Conservation (phyloP, 2,329 filamentous ascomycete genomes). For the Paecilomyces fulvus region DNA sequence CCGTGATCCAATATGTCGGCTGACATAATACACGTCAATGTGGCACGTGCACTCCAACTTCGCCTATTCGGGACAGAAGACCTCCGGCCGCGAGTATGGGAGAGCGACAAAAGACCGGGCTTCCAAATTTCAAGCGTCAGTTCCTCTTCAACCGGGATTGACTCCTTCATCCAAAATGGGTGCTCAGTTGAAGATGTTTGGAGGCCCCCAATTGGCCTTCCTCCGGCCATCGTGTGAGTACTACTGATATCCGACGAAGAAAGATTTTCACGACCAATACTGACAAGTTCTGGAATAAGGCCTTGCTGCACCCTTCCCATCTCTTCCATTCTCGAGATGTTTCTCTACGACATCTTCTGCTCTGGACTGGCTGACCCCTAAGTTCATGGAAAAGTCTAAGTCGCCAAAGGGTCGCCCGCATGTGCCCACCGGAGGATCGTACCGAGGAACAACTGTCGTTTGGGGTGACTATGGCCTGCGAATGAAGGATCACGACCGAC, state of each 20-base stretch:
- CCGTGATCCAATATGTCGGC: slow-evolving; percentile 13
- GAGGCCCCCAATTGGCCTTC: slow-evolving; percentile 25
- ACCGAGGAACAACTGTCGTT: slow-evolving; percentile 85
- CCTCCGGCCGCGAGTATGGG: not conserved
- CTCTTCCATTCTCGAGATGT: slow-evolving; percentile 43
- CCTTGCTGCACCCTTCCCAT: slow-evolving; percentile 14
- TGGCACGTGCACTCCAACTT: slow-evolving; percentile 17
- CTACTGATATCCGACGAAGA: not conserved
- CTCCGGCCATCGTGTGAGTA: slow-evolving; percentile 27
- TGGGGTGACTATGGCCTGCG: slow-evolving; percentile 95
- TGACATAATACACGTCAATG: slow-evolving; percentile 15
- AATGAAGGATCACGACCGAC: slow-evolving; percentile 86
- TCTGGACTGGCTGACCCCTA: slow-evolving; percentile 74
- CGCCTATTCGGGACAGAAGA: slow-evolving; percentile 8
- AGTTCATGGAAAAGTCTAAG: slow-evolving; percentile 72
- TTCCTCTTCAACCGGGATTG: not conserved
- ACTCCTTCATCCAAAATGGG: slow-evolving; percentile 17
- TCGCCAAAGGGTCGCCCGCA: slow-evolving; percentile 79
- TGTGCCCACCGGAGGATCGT: slow-evolving; percentile 82
- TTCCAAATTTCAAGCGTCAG: not conserved
- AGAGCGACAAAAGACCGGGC: not conserved
- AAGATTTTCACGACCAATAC: slow-evolving; percentile 6
- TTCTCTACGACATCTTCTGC: slow-evolving; percentile 63
- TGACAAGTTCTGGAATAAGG: slow-evolving; percentile 12
- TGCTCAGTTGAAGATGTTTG: slow-evolving; percentile 26